Percentiles rank a stretch among this genome's conserved stretches.
phyloP scores from a whole-genome alignment of 164 flowering plant genomes.

The Cinnamomum chago region DNA sequence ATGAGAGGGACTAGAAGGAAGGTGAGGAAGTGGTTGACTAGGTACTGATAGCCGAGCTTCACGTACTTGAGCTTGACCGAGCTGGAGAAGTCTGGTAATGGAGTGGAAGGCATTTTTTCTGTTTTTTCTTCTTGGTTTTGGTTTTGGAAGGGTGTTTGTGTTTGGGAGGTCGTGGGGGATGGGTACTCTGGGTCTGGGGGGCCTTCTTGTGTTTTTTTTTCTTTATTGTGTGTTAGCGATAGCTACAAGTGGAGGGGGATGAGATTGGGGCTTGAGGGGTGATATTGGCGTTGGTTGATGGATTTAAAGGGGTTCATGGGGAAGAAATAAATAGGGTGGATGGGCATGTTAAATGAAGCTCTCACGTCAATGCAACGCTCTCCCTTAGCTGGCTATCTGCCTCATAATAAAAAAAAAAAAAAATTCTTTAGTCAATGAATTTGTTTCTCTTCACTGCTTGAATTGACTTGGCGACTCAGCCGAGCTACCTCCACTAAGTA shows the following conservation, averaged over 20 bases:
- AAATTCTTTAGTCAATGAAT: too few species aligned
- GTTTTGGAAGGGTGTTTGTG: background rate
- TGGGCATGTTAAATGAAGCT: background rate
- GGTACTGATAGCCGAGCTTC: constrained; percentile 14
- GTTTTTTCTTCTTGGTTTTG: background rate
- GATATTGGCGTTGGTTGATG: too few species aligned
- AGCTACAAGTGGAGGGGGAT: too few species aligned
- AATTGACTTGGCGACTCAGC: too few species aligned
- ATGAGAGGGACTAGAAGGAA: constrained; percentile 12
- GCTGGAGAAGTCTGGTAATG: constrained; percentile 15
- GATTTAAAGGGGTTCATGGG: background rate
- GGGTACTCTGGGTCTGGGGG: too few species aligned
- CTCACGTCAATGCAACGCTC: too few species aligned
- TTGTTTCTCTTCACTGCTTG: too few species aligned
- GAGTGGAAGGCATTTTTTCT: background rate
- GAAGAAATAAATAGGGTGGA: constrained; percentile 1
- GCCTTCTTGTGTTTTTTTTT: too few species aligned
- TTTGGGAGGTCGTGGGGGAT: background rate
- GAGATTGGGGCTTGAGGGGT: background rate
- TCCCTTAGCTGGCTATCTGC: too few species aligned
- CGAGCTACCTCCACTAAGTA: too few species aligned
- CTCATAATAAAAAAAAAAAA: too few species aligned
- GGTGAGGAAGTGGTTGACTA: constrained; percentile 13
- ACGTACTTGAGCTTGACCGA: constrained; percentile 20
- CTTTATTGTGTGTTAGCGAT: too few species aligned